Conservation (phyloP, 208 protist genomes). For the Phytomonas sp. region DNA sequence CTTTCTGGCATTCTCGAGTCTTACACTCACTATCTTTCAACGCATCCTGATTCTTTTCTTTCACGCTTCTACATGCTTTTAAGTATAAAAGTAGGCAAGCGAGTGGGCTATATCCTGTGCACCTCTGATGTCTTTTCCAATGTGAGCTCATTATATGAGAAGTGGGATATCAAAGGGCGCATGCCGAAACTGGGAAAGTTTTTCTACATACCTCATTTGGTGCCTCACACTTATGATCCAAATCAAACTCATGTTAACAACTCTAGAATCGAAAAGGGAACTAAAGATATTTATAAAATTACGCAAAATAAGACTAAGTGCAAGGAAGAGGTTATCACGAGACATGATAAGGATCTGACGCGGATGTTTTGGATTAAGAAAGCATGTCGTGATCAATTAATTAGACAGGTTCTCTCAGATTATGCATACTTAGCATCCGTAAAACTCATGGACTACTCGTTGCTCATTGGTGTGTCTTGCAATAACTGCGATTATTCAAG, state of each 20-base stretch:
- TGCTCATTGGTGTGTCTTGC: conserved; percentile 77
- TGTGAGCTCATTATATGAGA: conserved; percentile 56
- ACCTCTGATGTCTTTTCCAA: conserved; percentile 66
- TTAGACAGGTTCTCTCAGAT: conserved; percentile 49
- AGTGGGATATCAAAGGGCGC: conserved; percentile 87
- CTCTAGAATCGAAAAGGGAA: conserved; percentile 4
- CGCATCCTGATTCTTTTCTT: conserved; percentile 45
- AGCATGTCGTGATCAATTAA: conserved; percentile 24
- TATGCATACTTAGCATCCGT: conserved; percentile 44
- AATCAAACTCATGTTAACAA: conserved; percentile 32
- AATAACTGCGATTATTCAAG: conserved; percentile 42
- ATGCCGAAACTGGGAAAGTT: conserved; percentile 77
- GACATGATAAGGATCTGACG: conserved; percentile 81
- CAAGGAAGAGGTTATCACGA: conserved; percentile 27
- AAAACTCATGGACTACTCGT: conserved; percentile 82
- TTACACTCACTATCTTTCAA: conserved; percentile 45
- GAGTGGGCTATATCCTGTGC: conserved; percentile 69
- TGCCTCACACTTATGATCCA: conserved; percentile 41
- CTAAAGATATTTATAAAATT: conserved; percentile 7
- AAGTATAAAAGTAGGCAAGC: conserved; percentile 26
- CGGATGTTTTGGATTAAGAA: conserved; percentile 68
- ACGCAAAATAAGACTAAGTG: not conserved
- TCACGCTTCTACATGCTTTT: conserved; percentile 80
- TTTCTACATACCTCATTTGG: conserved; percentile 42
- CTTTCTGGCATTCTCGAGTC: conserved; percentile 38